Percentiles rank a stretch among this genome's conserved stretches.
These are phyloP conservation scores for Sphaerulina vaccinii DNA, from an alignment of 2,329 filamentous ascomycete genomes.

Conservation along the genomic window DNA sequence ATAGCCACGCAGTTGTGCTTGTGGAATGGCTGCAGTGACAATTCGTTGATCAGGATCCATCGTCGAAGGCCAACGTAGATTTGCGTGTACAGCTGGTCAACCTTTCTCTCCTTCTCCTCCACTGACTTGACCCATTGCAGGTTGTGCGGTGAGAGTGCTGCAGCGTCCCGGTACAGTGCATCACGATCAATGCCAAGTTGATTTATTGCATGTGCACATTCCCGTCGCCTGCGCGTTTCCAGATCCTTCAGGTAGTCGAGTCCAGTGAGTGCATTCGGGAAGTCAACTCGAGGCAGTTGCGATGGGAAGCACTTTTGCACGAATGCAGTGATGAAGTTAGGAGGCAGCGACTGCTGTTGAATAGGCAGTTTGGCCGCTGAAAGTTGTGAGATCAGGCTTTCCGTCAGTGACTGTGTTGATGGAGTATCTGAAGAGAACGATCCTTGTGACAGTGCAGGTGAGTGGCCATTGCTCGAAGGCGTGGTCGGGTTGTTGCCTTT, in stretches of 20 bases:
- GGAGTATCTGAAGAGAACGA: conserved; percentile 26
- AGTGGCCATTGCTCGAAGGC: conserved; percentile 37
- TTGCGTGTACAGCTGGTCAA: conserved; percentile 59
- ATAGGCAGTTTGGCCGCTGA: conserved; percentile 57
- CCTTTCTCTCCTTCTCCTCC: conserved; percentile 49
- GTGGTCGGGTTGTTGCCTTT: conserved; percentile 39
- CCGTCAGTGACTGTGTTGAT: conserved; percentile 48
- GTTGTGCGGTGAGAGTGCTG: conserved; percentile 54
- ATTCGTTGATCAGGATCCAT: conserved; percentile 66
- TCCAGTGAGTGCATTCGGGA: conserved; percentile 63
- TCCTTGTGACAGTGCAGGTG: conserved; percentile 39
- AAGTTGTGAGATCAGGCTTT: conserved; percentile 56
- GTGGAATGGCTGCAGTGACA: conserved; percentile 61
- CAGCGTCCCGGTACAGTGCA: conserved; percentile 47
- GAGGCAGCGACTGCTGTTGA: conserved; percentile 62
- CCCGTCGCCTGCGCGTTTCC: conserved; percentile 59
- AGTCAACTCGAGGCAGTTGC: conserved; percentile 60
- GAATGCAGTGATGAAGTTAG: conserved; percentile 62
- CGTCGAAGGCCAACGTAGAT: conserved; percentile 62
- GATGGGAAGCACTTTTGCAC: conserved; percentile 59
- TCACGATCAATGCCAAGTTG: conserved; percentile 54
- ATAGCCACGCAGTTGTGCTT: conserved; percentile 66
- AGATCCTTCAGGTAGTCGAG: conserved; percentile 66
- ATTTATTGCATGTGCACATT: conserved; percentile 55
- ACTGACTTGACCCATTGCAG: conserved; percentile 52